Evolutionary conservation across 495 filamentous ascomycete genomes (phyloP), one percentile per base, ranked within the genome.

Genomic region (Neurospora sp.): DNA sequence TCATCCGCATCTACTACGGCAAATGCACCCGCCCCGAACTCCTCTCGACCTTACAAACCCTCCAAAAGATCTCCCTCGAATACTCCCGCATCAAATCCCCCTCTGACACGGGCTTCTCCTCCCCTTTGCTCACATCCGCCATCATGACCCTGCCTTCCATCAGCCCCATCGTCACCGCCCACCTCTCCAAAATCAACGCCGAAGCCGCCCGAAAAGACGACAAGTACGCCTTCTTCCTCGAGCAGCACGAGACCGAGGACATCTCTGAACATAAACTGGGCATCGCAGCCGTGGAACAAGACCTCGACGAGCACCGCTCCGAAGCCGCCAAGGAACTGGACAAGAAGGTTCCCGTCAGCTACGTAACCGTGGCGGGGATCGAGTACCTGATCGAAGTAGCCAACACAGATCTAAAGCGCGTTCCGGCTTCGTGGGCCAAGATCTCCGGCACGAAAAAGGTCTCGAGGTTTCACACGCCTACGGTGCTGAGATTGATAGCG

Each of bases 1-100:
- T 99, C 48, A 96, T 98, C 78, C 88, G 96, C 23, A 97, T 99
- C 48, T 99, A 98, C 83, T 99, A 99, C 79, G 92, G 93, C 18
- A 96, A 94, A 84, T 98, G 94, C 79, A 92, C 93, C 4, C 91
- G 96, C 1, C 93, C 95, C 5, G 96, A 98, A 81, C 89, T 99
- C 23, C 86, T 99, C 4, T 88, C 87, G 6, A 89, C 95, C 8
- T 84, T 99, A 1, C 95, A 97, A 81, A 92, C 92, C 0, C 82
- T 98, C 78, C 93, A 97, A 76, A 87, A 84, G 71, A 94, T 98
- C 62, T 86, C 93, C 2, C 88, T 86, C 72, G 90, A 93, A 74
- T 97, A 92, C 78, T 81, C 86, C 0, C 83, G 86, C 72, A 86
- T 94, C 71, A 91, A 89, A 73, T 83, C 85, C 0, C 83, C 91